Percentiles rank a stretch among this genome's conserved stretches.
phyloP scores from a whole-genome alignment of 2,329 filamentous ascomycete species.

The Diplocarpon rosae region DNA sequence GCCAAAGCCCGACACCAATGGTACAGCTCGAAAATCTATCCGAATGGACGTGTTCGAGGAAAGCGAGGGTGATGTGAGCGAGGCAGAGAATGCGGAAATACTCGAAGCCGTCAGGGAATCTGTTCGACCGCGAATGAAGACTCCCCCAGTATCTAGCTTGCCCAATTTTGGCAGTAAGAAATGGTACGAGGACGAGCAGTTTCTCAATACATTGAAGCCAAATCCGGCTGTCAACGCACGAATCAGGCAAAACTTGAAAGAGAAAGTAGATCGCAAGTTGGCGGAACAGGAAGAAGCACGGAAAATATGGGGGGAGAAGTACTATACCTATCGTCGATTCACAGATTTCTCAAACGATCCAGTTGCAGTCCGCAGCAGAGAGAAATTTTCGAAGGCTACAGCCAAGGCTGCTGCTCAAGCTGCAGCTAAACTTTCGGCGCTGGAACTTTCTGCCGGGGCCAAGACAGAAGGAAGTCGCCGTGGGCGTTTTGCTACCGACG shows the following conservation, averaged over 20 bases:
- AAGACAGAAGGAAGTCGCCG: slow-evolving; percentile 44
- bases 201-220: slow-evolving; percentile 17
- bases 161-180: slow-evolving; percentile 16
- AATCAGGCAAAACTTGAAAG: slow-evolving; percentile 13
- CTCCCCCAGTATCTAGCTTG: slow-evolving; percentile 21
- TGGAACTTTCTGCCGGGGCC: slow-evolving; percentile 37
- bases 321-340: slow-evolving; percentile 21
- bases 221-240: slow-evolving; percentile 11
- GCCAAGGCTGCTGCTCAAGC: slow-evolving; percentile 22
- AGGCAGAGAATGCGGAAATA: slow-evolving; percentile 15
- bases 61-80: slow-evolving; percentile 16
- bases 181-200: slow-evolving; percentile 20
- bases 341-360: slow-evolving; percentile 24
- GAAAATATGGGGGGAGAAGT: slow-evolving; percentile 19
- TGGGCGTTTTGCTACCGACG: slow-evolving; percentile 56
- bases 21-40: neutral
- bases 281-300: slow-evolving; percentile 21
- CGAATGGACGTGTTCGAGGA: slow-evolving; percentile 6
- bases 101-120: slow-evolving; percentile 21
- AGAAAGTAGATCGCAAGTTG: slow-evolving; percentile 8
- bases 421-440: slow-evolving; percentile 13
- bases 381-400: slow-evolving; percentile 20
- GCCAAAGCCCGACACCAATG: neutral
- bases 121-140: slow-evolving; percentile 25
- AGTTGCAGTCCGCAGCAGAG: slow-evolving; percentile 21